phyloP scores from a whole-genome alignment of 805 yeast genomes.

The Huiozyma naganishii region DNA sequence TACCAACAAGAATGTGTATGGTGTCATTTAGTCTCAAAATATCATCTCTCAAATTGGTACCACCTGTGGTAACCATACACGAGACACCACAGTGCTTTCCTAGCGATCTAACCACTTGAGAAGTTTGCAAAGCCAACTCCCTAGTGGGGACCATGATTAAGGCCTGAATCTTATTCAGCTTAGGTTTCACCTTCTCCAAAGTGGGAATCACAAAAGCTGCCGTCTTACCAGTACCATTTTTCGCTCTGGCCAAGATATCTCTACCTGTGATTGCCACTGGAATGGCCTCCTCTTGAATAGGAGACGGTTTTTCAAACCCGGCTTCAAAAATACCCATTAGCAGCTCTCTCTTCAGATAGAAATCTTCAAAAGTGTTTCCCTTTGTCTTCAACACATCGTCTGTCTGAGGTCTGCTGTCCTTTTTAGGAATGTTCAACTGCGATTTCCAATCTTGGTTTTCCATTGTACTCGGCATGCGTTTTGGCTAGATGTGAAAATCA shows the following conservation, averaged over 20 bases:
- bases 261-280: constrained; percentile 93
- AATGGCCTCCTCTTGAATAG: constrained; percentile 93
- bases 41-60: constrained; percentile 89
- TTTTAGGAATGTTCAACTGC: constrained; percentile 62
- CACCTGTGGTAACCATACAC: constrained; percentile 98
- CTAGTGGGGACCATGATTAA: constrained; percentile 93
- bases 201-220: constrained; percentile 95
- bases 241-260: constrained; percentile 94
- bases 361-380: constrained; percentile 87
- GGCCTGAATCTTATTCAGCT: constrained; percentile 76
- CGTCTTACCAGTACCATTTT: constrained; percentile 97
- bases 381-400: constrained; percentile 89
- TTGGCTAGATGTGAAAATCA: neutral
- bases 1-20: constrained; percentile 90
- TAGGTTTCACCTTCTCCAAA: constrained; percentile 79
- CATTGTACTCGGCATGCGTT: too few species aligned
- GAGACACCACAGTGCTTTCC: constrained; percentile 88
- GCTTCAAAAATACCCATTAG: constrained; percentile 98
- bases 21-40: constrained; percentile 85
- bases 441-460: constrained; percentile 52
- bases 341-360: constrained; percentile 81
- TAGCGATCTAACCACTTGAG: constrained; percentile 91
- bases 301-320: constrained; percentile 96
- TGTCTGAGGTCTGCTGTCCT: constrained; percentile 91
- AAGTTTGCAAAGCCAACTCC: constrained; percentile 94